Evolutionary conservation across 2,329 filamentous ascomycete genomes (phyloP), one percentile per base, ranked within the genome.

Genomic region (Coniochaeta sp.): DNA sequence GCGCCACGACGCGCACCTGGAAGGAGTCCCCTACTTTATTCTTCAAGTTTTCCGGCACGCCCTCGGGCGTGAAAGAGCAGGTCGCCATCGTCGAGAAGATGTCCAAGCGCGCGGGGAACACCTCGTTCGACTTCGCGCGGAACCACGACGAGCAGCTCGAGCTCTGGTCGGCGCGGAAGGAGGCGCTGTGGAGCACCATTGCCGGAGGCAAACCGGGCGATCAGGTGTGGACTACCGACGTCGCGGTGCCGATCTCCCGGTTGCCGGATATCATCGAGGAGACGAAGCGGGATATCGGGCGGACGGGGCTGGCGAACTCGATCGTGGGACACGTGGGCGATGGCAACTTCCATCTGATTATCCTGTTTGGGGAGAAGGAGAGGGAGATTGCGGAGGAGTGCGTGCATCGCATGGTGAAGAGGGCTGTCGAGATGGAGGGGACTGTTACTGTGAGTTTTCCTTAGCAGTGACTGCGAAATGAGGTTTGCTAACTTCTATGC

Each of bases 351-450:
- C 83, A 86, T 60, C 73, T 78, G 6, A 81, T 83, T 49, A 63
- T 83, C 16, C 63, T 81, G 7, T 82, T 80, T 62, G 86, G 82
- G 52, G 80, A 87, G n/a, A 70, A 75, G 20, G 83, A 92, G 66
- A 78, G 84, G 57, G 69, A 75, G 53, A 77, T 79, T 51, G 86
- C 86, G 2, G 86, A 90, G 62, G 76, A 77, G 35, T 72, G 92
- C 24, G 86, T 94, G 24, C 87, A 91, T 64, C 78, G 83, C 53
- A 94, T 94, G 89, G 87, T 92, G 52, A 91, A 91, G 77, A 77
- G 87, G 55, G 89, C 89, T 0, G 83, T 95, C 48, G 87, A 90
- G 70, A 79, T 91, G 72, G 89, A 94, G 68, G 89, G 89, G 8
- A 94, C 89, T 0, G 88, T 91, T 1, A 91, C 89, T 12, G 77